Evolutionary conservation across 345 rosid species (phyloP), one percentile per base, ranked within the genome.

Genomic region (Sonneratia alba): DNA sequence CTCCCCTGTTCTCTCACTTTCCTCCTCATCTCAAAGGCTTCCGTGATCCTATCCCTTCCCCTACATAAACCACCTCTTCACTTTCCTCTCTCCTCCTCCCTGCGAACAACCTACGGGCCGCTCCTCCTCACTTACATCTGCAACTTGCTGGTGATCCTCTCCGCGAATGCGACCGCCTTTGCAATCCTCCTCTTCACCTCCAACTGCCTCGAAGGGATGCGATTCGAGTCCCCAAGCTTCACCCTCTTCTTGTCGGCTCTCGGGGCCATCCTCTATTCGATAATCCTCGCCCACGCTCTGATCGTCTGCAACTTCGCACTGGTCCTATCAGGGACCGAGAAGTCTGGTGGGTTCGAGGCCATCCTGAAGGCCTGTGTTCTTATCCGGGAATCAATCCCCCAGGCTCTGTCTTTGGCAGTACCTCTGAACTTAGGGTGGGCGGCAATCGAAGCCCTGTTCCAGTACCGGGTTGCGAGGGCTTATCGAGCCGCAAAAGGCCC

Each of bases 1-100:
- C 81, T 95, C 19, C 99, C 99, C 64, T 87, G 90, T 69, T 75
- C 93, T 66, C 78, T 92, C 71, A 83, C 97, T 68, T 89, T 87
- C 86, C 76, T 90, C 36, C 90, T 95, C 77, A 22, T 89, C 19
- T 76, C 96, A 15, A 95, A 92, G 81, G 83, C 97, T 48, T 83
- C 85, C n/a, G 73, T 90, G 10, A 83, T 89, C 66, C 76, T 77
- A 32, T 64, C 76, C 24, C 72, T 85, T 11, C 75, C 72, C 13
- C 79, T 61, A 1, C 71, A 13, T 0, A 82, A 67, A 75, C 78
- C 76, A 69, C 40, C 72, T 67, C 72, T 49, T 8, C 75, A 47
- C 51, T 87, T 8, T 36, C 80, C 81, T 71, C 55, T 81, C 80
- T 86, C 80, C 68, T 78, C 84, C 22, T 83, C 75, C 65, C 69